A percentile compares a stretch with the other conserved stretches of the same genome.
These are phyloP conservation scores for Ilyonectria mors-panacis DNA, from an alignment of 2,329 filamentous ascomycete species.

Conservation along the genomic window DNA sequence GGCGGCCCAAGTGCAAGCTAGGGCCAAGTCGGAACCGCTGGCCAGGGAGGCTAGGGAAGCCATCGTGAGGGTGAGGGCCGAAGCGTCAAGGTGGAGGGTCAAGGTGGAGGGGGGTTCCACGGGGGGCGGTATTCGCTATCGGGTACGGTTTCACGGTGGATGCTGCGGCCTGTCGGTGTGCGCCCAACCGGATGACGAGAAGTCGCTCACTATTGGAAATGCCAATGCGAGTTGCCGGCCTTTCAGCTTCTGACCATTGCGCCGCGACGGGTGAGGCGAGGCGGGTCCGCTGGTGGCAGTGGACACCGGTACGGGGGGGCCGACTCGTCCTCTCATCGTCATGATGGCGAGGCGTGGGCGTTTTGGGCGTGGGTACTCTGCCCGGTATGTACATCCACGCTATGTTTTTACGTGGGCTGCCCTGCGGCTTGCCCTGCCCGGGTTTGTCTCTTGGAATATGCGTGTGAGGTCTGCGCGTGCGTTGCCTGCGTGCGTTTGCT, in stretches of 20 bases:
- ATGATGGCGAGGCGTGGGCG: conserved; percentile 11
- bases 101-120: background rate
- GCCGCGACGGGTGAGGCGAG: conserved; percentile 9
- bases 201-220: conserved; percentile 26
- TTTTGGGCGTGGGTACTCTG: conserved; percentile 6
- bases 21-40: conserved; percentile 24
- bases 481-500: conserved; percentile 12
- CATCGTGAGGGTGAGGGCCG: conserved; percentile 28
- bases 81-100: background rate
- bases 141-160: conserved; percentile 14
- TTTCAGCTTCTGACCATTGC: conserved; percentile 19
- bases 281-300: conserved; percentile 20
- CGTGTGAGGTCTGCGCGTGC: conserved; percentile 16
- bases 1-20: conserved; percentile 13
- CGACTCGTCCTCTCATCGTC: conserved; percentile 17
- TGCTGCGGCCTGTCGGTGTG: conserved; percentile 32
- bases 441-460: conserved; percentile 13
- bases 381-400: conserved; percentile 1
- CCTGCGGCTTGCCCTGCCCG: background rate
- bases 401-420: background rate
- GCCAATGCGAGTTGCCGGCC: conserved; percentile 14
- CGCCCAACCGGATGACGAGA: conserved; percentile 33
- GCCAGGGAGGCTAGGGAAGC: conserved; percentile 24
- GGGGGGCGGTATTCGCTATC: conserved; percentile 33
- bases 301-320: conserved; percentile 21